Evolutionary conservation across 495 filamentous ascomycete species (phyloP), one percentile per base, ranked within the genome.

Genomic region (Amphirosellinia nigrospora): DNA sequence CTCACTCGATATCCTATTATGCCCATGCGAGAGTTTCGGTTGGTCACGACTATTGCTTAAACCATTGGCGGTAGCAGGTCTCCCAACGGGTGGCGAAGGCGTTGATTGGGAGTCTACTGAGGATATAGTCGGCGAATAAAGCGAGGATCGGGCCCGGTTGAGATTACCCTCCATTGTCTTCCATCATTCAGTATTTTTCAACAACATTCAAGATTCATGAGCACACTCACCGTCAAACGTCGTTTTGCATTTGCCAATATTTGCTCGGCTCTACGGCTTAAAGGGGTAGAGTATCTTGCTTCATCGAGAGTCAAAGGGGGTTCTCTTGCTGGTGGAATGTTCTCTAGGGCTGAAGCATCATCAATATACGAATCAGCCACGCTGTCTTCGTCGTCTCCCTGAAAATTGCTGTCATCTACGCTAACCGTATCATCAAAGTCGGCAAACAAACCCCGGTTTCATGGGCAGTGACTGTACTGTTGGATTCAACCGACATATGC

Each of bases 81-180:
- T 76, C 52, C 76, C 76, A 48, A 78, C 74, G 1, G 80, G 74
- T 6, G 84, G 82, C 0, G 83, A 84, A 13, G 83, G 79, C 15
- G 83, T 84, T 41, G 84, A 84, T 7, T 74, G 75, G 55, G 83
- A 81, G 1, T 86, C 89, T 8, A 84, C 77, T n/a, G 89, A 86
- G 4, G 84, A 83, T 30, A 89, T 86, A 16, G 89, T 84, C 8
- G 86, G 85, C n/a, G 85, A 79, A 63, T 86, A 86, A 30, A 95
- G 83, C 4, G 93, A 89, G 65, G 88, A 91, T 64, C 94, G 89
- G 26, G 94, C 94, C 39, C 93, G 89, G 61, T 85, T 90, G 28
- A 97, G 81, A 75, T 97, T 97, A 21, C 90, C 93, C 80, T 97
- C 94, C 93, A 97, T 96, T 21, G 93, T 89, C 94, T 97, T 73